Conservation (phyloP, 2,329 filamentous ascomycete species). For the Penicillium thymicola region DNA sequence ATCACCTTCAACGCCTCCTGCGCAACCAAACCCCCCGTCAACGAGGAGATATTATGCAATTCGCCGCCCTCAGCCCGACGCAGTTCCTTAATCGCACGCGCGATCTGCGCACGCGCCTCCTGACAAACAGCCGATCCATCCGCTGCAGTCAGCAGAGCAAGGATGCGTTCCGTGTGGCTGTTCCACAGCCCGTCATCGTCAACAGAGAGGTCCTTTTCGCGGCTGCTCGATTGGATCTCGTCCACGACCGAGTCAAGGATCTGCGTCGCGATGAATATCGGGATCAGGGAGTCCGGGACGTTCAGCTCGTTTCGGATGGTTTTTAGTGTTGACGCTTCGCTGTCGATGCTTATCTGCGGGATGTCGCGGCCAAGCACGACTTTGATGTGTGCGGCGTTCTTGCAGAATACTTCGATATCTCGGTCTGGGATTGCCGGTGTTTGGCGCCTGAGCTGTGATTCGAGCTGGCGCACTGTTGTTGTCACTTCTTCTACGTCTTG, state of each 20-base stretch:
- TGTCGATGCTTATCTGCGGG: conserved; percentile 44
- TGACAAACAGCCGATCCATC: conserved; percentile 48
- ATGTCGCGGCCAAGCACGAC: conserved; percentile 67
- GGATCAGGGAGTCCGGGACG: conserved; percentile 58
- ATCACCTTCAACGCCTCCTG: conserved; percentile 88
- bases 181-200: conserved; percentile 36
- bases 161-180: conserved; percentile 27
- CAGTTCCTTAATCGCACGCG: conserved; percentile 61
- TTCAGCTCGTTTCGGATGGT: conserved; percentile 39
- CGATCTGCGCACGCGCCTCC: conserved; percentile 50
- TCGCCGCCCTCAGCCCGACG: conserved; percentile 78
- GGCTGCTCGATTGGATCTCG: conserved; percentile 49
- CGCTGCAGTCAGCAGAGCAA: conserved; percentile 36
- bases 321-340: conserved; percentile 41
- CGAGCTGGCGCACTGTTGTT: conserved; percentile 57
- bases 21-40: conserved; percentile 89
- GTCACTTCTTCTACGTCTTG: conserved; percentile 74
- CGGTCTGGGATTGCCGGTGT: conserved; percentile 55
- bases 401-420: conserved; percentile 90
- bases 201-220: conserved; percentile 26
- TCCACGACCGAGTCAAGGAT: conserved; percentile 46
- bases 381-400: conserved; percentile 89
- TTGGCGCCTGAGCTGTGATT: conserved; percentile 49
- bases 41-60: conserved; percentile 84
- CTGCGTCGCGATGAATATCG: conserved; percentile 67